Evolutionary conservation across 805 yeast genomes (phyloP), one percentile per base, ranked within the genome.

Genomic region (Kodamaea kaohsiungensis): DNA sequence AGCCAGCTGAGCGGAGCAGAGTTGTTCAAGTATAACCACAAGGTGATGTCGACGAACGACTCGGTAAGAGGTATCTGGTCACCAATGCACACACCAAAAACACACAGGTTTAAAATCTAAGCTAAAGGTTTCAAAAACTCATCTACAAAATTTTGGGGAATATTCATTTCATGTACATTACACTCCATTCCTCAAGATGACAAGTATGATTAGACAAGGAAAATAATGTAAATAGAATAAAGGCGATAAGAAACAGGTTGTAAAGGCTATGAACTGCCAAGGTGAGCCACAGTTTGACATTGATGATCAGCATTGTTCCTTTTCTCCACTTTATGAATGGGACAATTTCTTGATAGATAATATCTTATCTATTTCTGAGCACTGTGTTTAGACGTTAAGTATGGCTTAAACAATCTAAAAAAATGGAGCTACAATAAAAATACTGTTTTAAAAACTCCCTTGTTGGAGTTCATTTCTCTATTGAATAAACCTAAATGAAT

Each of bases 1-100:
- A 75, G 82, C 56, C 88, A 86, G 66, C 76, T 91, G 25, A 81
- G 88, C 48, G 98, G 98, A 50, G 85, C 84, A 64, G 64, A 67
- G 9, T 79, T 81, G 63, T 74, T 80, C 62, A 88, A 88, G 69
- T 84, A 77, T 61, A 85, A 89, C 66, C 87, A 90, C 54, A 74
- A 71, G 64, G 98, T 95, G 37, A 82, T 85, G 70, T 87, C 96
- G 43, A 72, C 81, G 57, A 95, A 93, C 68, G 82, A 81, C 52
- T 85, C 96, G 53, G 91, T 93, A 15, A 88, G 99, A 79, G 99
- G 99, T 65, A 80, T 95, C 48, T 95, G 99, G 99, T 91, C 98
- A 46, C 99, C 99, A 55, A 79, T 93, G 77, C 97, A 92, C 66
- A 87, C 82, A 49, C 66, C 69, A 42, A 76, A 74, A 65, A 66